Conservation (phyloP, 1,139 yeast genomes). For the Taphrina populina region DNA sequence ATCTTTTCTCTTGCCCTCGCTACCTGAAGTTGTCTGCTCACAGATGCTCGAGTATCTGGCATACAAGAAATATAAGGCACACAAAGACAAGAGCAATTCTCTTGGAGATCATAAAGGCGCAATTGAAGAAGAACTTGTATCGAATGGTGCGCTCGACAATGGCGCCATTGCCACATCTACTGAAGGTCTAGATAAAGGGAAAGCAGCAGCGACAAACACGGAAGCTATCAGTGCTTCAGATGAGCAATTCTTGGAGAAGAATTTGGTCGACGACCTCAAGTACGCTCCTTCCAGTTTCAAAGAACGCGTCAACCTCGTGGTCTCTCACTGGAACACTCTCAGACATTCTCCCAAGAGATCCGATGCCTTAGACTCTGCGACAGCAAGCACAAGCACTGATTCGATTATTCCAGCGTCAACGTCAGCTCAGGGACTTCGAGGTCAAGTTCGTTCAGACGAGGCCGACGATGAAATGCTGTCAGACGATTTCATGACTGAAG, state of each 20-base stretch:
- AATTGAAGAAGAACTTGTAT: background rate
- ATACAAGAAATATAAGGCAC: conserved; percentile 19
- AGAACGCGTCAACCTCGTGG: background rate
- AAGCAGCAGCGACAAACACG: background rate
- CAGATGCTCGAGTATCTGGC: conserved; percentile 31
- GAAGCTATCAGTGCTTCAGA: conserved; percentile 22
- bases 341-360: too few relatives aligned
- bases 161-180: background rate
- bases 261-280: background rate
- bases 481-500: conserved; percentile 1
- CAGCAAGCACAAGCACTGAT: too few relatives aligned
- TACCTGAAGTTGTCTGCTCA: too few relatives aligned
- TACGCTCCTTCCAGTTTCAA: background rate
- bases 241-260: conserved; percentile 22
- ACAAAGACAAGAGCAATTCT: conserved; percentile 5
- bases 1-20: too few relatives aligned
- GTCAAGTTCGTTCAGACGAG: conserved; percentile 2
- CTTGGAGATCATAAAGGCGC: background rate
- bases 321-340: too few relatives aligned
- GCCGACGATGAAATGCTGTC: background rate
- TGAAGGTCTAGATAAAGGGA: background rate
- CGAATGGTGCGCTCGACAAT: conserved; percentile 2
- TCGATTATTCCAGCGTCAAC: too few relatives aligned
- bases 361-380: too few relatives aligned
- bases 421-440: too few relatives aligned